Evolutionary conservation across 2,329 filamentous ascomycete genomes (phyloP).

Genomic region (Trichoderma semiorbis): DNA sequence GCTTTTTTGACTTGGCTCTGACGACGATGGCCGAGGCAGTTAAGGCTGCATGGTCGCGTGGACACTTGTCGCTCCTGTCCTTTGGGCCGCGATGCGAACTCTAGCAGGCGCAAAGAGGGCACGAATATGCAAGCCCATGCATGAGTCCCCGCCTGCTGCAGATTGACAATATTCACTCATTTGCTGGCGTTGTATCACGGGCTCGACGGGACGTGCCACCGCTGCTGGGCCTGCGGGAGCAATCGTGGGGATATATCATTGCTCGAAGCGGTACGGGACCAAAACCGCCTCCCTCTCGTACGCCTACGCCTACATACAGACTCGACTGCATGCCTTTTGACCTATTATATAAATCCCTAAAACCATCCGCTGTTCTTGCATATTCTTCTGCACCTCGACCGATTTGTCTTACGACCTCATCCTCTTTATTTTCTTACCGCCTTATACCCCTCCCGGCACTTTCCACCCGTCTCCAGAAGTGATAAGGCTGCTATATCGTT

Average conservation of each 20-base stretch:
- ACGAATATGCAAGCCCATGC: conserved; percentile 10
- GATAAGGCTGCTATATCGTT: conserved; percentile 1
- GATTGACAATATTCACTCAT: conserved; percentile 12
- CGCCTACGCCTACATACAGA: neutral
- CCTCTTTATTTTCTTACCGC: conserved; percentile 17
- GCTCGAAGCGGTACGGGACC: neutral
- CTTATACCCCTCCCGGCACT: conserved; percentile 9
- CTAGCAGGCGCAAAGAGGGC: conserved; percentile 8
- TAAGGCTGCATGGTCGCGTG: conserved; percentile 15
- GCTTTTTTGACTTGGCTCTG: neutral
- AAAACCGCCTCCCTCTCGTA: neutral
- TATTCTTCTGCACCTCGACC: conserved; percentile 5
- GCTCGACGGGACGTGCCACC: neutral
- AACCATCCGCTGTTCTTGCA: neutral
- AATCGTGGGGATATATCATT: neutral
- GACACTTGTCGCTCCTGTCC: conserved; percentile 16
- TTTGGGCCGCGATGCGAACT: conserved; percentile 16
- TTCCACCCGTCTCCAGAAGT: neutral
- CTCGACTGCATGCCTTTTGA: neutral
- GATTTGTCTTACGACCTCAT: conserved; percentile 1
- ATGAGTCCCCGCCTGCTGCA: neutral
- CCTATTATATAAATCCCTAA: neutral
- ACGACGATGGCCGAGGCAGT: conserved; percentile 4
- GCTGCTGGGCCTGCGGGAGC: neutral
- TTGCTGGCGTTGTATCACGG: conserved; percentile 6